Evolutionary conservation across 2,329 filamentous ascomycete species (phyloP).

Genomic region (Diplocarpon rosae): DNA sequence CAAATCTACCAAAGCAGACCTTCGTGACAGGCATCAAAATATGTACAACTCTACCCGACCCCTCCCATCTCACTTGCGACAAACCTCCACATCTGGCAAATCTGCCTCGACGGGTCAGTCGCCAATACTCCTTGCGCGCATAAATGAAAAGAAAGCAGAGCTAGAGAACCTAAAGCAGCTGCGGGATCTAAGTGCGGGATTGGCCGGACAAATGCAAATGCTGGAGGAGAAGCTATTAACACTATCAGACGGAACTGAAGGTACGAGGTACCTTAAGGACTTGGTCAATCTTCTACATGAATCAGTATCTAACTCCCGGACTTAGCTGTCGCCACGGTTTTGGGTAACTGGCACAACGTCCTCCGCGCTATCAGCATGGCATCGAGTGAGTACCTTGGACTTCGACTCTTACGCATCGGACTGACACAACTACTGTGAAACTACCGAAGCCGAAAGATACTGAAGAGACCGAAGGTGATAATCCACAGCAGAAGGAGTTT

Average conservation of each 20-base stretch:
- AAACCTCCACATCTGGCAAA: conserved; percentile 42
- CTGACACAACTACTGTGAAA: conserved; percentile 42
- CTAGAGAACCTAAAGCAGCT: conserved; percentile 69
- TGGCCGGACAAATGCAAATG: conserved; percentile 73
- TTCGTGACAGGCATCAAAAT: neutral
- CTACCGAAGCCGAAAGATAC: conserved; percentile 47
- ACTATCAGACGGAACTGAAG: conserved; percentile 72
- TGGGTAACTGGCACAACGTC: conserved; percentile 83
- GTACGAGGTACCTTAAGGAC: conserved; percentile 30
- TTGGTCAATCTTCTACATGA: neutral
- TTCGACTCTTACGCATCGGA: too few species aligned
- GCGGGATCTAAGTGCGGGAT: conserved; percentile 64
- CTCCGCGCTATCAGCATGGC: conserved; percentile 79
- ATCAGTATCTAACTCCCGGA: conserved; percentile 2
- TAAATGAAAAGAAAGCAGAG: conserved; percentile 78
- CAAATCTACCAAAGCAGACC: too few species aligned
- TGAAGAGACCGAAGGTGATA: conserved; percentile 31
- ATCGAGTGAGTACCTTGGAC: conserved; percentile 45
- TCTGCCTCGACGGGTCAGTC: conserved; percentile 48
- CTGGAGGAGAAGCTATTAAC: conserved; percentile 69
- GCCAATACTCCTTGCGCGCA: conserved; percentile 59
- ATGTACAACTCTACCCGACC: conserved; percentile 49
- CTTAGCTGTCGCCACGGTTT: conserved; percentile 67
- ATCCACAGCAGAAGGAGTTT: conserved; percentile 30
- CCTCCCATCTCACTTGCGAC: conserved; percentile 57